Base-by-base conservation (phyloP, 768 basidiomycete species). In the Pleurotus sapidus region DNA sequence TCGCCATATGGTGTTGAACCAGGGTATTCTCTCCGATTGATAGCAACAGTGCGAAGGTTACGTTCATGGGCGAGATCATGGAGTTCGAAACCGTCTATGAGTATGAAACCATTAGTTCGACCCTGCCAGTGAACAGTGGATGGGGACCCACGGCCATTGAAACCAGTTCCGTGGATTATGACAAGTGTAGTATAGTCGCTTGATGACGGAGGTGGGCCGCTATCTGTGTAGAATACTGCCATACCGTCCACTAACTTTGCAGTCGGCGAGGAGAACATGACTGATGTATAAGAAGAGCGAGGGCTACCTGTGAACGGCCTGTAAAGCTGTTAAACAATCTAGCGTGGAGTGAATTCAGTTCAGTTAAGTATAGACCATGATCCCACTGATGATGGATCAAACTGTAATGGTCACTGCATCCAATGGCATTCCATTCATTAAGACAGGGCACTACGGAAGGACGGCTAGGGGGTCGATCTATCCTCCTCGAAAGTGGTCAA, bases 151-250 rank as follows among this genome's bases (percentile, higher is more conserved):
- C 74, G 58, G 43, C 66, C 65, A 47, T 65, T 72, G 57, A 74
- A 72, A n/a, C 62, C 68, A 9, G 60, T 66, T 11, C 76, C 74
- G 56, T 76, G 74, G 27, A 71, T 56, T 20, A 73, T 54, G 7
- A 75, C 51, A 3, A 76, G 34, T 2, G 74, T 76, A 0, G 70
- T 75, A 56, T 76, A 75, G 49, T 71, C 62, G n/a, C 27, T 49
- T 7, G 71, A 65, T 20, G 60, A 24, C 0, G 63, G 62, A 0
- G 68, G 64, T n/a, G 70, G 61, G 0, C 74, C 74, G 46, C 67
- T 72, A 59, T 76, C 74, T 15, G 65, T 68, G 54, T 66, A 76
- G 51, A 47, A 65, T n/a, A 74, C 63, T 14, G 69, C 49, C 34
- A 65, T 65, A 1, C 67, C 69, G 25, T 53, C 50, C 14, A 20